Percentiles rank a stretch among this genome's conserved stretches.
Evolutionary conservation across 805 yeast species (phyloP).

Genomic region (Wickerhamiella azyma): DNA sequence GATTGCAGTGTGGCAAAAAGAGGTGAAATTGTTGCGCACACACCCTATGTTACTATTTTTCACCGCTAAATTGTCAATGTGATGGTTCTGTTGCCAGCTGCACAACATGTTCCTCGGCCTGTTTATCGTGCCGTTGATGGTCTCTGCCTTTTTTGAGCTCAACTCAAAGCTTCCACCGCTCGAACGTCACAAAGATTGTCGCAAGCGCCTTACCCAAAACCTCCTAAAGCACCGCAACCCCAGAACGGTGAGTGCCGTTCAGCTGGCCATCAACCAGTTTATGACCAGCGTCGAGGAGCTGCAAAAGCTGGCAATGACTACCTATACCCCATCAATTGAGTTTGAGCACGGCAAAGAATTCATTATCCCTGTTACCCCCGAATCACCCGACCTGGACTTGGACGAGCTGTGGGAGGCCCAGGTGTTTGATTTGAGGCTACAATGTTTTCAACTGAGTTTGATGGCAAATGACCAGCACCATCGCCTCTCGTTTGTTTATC

Average conservation of each 20-base stretch:
- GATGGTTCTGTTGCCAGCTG: background rate
- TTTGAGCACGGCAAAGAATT: background rate
- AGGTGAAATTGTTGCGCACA: too few relatives aligned
- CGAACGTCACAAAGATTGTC: background rate
- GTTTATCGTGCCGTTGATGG: background rate
- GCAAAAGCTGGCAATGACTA: background rate
- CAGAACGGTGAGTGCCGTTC: background rate
- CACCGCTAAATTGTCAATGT: background rate
- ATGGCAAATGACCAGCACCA: background rate
- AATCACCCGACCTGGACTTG: background rate
- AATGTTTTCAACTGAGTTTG: background rate
- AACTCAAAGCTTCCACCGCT: background rate
- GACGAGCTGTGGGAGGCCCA: background rate
- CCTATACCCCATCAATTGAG: background rate
- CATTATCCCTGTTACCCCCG: background rate
- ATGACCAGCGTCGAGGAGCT: background rate
- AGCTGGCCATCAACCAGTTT: background rate
- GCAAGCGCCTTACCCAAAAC: background rate
- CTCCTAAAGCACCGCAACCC: background rate
- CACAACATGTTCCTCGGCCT: background rate
- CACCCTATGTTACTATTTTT: too few relatives aligned
- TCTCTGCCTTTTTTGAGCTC: background rate
- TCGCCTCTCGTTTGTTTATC: background rate
- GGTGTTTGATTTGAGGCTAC: background rate
- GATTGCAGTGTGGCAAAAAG: too few relatives aligned